Conservation (phyloP, 176 grass and related monocot genomes). For the Rhynchospora breviuscula region DNA sequence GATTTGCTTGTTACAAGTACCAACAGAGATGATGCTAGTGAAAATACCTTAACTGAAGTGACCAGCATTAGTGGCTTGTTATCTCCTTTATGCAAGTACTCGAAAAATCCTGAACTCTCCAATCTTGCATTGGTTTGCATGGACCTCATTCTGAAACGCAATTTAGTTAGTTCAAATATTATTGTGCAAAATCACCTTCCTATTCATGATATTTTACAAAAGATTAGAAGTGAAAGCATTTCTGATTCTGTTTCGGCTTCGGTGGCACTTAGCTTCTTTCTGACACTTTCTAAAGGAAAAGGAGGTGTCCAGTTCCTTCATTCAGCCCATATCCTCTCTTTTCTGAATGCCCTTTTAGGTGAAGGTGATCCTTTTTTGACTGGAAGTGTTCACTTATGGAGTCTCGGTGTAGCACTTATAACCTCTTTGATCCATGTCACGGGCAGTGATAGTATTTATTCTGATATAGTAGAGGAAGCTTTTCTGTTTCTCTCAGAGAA, state of each 20-base stretch:
- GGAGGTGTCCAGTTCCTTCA: conserved; percentile 81
- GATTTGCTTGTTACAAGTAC: conserved; percentile 45
- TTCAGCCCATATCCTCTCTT: conserved; percentile 64
- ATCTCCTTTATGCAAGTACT: conserved; percentile 75
- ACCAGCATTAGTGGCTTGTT: conserved; percentile 50
- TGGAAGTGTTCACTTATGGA: conserved; percentile 59
- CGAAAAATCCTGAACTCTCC: conserved; percentile 52
- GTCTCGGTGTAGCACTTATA: conserved; percentile 58
- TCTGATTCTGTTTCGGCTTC: conserved; percentile 28
- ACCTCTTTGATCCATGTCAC: conserved; percentile 59
- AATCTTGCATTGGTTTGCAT: conserved; percentile 62
- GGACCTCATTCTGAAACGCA: conserved; percentile 72
- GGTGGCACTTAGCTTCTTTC: conserved; percentile 67
- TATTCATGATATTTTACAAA: conserved; percentile 58
- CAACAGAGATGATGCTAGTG: conserved; percentile 26
- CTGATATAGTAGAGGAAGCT: conserved; percentile 42
- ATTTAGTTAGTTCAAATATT: conserved; percentile 41
- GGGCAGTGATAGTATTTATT: conserved; percentile 50
- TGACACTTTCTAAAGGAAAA: conserved; percentile 75
- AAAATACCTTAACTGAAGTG: conserved; percentile 48
- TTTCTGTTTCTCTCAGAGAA: conserved; percentile 66
- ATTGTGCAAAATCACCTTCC: conserved; percentile 72
- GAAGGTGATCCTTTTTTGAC: conserved; percentile 33
- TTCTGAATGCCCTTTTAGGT: conserved; percentile 56
- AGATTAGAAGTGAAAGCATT: conserved; percentile 39